Conservation (phyloP, 2,329 filamentous ascomycete genomes). For the Xylaria sp. region DNA sequence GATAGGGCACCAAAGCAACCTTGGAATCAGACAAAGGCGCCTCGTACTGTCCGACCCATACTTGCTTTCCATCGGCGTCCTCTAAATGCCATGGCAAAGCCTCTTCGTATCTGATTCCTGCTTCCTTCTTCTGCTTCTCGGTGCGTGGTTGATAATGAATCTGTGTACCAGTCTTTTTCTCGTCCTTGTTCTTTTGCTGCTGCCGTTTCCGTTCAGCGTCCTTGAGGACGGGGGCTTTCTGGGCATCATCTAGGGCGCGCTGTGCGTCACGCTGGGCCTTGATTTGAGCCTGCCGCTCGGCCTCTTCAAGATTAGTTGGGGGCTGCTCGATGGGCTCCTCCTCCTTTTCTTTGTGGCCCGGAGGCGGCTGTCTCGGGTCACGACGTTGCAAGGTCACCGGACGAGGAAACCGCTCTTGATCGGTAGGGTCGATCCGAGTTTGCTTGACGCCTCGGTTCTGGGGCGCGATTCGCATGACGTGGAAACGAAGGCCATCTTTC, state of each 20-base stretch:
- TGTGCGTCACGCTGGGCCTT: slow-evolving; percentile 85
- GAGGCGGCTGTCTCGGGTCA: slow-evolving; percentile 74
- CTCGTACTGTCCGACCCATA: slow-evolving; percentile 91
- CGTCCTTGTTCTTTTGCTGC: slow-evolving; percentile 62
- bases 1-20: slow-evolving; percentile 75
- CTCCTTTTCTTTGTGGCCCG: slow-evolving; percentile 67
- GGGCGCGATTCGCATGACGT: slow-evolving; percentile 77
- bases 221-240: slow-evolving; percentile 84
- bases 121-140: slow-evolving; percentile 79
- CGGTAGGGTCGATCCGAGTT: slow-evolving; percentile 68
- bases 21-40: slow-evolving; percentile 85
- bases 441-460: slow-evolving; percentile 55
- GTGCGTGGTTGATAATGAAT: slow-evolving; percentile 80
- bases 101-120: slow-evolving; percentile 85
- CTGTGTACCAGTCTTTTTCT: slow-evolving; percentile 81
- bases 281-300: slow-evolving; percentile 69
- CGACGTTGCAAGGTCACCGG: slow-evolving; percentile 89
- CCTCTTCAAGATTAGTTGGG: slow-evolving; percentile 61
- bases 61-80: slow-evolving; percentile 93
- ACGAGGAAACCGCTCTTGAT: slow-evolving; percentile 80
- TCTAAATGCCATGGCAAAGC: slow-evolving; percentile 96
- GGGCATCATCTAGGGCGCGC: slow-evolving; percentile 83
- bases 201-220: slow-evolving; percentile 55
- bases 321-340: slow-evolving; percentile 58
- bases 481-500: slow-evolving; percentile 79